phyloP scores from a whole-genome alignment of 108 stramenopile genomes.

The Fragilaria crotonensis region DNA sequence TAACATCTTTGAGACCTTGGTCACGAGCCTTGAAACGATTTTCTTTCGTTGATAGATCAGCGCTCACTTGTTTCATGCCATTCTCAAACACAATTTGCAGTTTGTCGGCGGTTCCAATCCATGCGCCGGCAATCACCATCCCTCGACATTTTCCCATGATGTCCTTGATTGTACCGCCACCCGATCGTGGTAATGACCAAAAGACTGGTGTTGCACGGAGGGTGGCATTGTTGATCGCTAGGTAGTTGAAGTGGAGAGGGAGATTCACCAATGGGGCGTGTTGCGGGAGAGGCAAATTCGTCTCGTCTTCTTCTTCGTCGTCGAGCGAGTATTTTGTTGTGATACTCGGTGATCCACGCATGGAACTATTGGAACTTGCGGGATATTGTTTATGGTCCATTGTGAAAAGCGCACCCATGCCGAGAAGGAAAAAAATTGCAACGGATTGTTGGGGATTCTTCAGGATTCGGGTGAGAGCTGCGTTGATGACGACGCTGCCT shows the following conservation, averaged over 20 bases:
- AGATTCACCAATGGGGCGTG: not conserved
- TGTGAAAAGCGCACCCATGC: not conserved
- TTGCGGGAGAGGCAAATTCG: not conserved
- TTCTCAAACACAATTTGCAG: not conserved
- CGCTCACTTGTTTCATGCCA: not conserved
- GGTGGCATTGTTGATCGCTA: not conserved
- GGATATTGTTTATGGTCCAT: not conserved
- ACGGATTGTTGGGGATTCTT: not conserved
- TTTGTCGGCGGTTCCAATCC: not conserved
- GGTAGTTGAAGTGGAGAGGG: not conserved
- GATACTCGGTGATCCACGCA: not conserved
- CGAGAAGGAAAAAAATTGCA: not conserved
- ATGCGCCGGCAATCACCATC: constrained; percentile 1
- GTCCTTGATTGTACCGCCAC: not conserved
- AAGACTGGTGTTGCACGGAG: not conserved
- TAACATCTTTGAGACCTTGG: not conserved
- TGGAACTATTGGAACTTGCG: not conserved
- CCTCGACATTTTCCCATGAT: constrained; percentile 7
- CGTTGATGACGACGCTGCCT: not conserved
- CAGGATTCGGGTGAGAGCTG: not conserved
- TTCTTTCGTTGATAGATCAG: not conserved
- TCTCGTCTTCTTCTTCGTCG: not conserved
- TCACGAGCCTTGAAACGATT: not conserved
- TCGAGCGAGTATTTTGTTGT: not conserved
- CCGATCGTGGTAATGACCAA: constrained; percentile 3